A percentile compares a stretch with the other conserved stretches of the same genome.
These are phyloP conservation scores for Terfezia boudieri DNA, from an alignment of 495 filamentous ascomycete species.

Conservation along the genomic window DNA sequence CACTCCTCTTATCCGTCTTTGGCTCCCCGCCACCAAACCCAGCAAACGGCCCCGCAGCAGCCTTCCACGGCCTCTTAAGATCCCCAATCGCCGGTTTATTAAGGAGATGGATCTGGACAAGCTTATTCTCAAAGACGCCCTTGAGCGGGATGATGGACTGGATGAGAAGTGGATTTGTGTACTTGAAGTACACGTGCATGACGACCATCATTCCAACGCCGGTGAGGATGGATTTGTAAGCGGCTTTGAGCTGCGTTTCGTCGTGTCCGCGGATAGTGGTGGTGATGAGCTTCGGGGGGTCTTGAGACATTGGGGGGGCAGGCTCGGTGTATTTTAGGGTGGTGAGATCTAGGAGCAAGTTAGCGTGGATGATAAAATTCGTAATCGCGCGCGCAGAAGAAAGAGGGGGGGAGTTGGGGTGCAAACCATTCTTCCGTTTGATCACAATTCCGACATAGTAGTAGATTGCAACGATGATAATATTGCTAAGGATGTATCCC, in stretches of 20 bases:
- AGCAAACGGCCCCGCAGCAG: constrained; percentile 48
- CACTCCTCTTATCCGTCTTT: constrained; percentile 90
- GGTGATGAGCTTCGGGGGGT: constrained; percentile 84
- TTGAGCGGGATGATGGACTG: constrained; percentile 97
- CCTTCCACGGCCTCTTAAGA: constrained; percentile 89
- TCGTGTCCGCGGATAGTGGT: constrained; percentile 93
- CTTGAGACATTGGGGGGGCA: constrained; percentile 67
- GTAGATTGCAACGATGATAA: constrained; percentile 68
- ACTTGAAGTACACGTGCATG: constrained; percentile 97
- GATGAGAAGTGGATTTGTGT: constrained; percentile 96
- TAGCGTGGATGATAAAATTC: not conserved
- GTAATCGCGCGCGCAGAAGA: not conserved
- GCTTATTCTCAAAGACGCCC: constrained; percentile 77
- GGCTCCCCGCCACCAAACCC: constrained; percentile 42
- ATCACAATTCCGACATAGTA: constrained; percentile 62
- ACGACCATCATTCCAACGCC: constrained; percentile 92
- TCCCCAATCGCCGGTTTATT: constrained; percentile 81
- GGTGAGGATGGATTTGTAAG: constrained; percentile 76
- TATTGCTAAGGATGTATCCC: constrained; percentile 64
- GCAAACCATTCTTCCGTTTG: constrained; percentile 82
- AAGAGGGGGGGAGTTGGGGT: not conserved
- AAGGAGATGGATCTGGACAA: constrained; percentile 83
- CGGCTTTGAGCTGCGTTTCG: constrained; percentile 52
- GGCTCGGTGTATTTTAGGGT: constrained; percentile 97
- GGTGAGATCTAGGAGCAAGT: constrained; percentile 48